A percentile compares a stretch with the other conserved stretches of the same genome.
Conservation (phyloP, 192 early-diverging fungal genomes). For the Backusella psychrophila region DNA sequence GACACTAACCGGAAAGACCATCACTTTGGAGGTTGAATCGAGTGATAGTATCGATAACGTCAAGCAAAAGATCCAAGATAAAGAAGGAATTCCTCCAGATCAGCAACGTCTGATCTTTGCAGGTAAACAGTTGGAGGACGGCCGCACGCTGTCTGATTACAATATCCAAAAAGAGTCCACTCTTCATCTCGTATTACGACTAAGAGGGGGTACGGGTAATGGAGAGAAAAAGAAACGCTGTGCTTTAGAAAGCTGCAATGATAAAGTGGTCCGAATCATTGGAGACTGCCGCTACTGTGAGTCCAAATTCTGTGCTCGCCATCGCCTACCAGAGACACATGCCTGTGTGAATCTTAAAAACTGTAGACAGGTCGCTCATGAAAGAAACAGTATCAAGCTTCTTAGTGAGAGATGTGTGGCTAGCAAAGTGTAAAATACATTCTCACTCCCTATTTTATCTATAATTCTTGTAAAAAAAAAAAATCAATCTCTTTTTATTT, state of each 20-base stretch:
- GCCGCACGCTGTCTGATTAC: conserved; percentile 95
- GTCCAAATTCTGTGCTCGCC: conserved; percentile 60
- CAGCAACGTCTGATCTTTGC: conserved; percentile 99
- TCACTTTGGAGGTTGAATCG: conserved; percentile 60
- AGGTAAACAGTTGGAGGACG: conserved; percentile 99
- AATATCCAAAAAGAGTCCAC: conserved; percentile 99
- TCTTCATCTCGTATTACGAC: conserved; percentile 92
- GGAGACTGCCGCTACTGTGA: conserved; percentile 68
- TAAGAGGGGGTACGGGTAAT: conserved; percentile 65
- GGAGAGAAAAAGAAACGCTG: conserved; percentile 30
- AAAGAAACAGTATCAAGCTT: conserved; percentile 55
- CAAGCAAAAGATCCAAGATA: conserved; percentile 60
- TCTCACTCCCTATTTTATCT: background rate
- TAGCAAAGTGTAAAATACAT: conserved; percentile 54
- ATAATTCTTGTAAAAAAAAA: background rate
- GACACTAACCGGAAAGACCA: conserved; percentile 62
- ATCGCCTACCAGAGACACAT: conserved; percentile 74
- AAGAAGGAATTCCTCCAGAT: conserved; percentile 90
- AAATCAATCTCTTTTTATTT: background rate
- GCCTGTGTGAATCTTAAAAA: conserved; percentile 61
- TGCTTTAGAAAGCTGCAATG: conserved; percentile 42
- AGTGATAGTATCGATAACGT: conserved; percentile 57
- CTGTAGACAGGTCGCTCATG: conserved; percentile 57
- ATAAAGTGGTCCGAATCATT: conserved; percentile 63
- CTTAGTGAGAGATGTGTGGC: conserved; percentile 69